Evolutionary conservation across 2,329 filamentous ascomycete species (phyloP), one percentile per base, ranked within the genome.

Genomic region (Fusarium tupiense): DNA sequence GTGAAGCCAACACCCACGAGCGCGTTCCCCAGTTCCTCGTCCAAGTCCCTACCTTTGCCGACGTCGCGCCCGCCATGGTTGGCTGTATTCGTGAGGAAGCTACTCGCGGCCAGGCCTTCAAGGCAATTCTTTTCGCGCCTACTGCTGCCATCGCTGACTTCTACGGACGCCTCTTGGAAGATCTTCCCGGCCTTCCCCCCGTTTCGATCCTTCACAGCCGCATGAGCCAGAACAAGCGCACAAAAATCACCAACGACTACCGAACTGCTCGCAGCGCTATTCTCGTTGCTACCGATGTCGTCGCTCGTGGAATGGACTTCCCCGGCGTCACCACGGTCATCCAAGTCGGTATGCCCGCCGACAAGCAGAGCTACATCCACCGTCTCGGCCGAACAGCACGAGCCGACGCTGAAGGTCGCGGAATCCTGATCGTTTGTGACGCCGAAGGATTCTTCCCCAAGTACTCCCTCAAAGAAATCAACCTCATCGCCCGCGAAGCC

Each of bases 71-170:
- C 76, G 89, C 81, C 58, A 86, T 92, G 75, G 86, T 91, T 62
- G 88, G 89, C 41, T 87, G 90, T 67, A 84, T 92, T 24, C 82
- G 84, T 6, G 80, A 85, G 64, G 87, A 89, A 72, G 79, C 81
- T 16, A 77, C 80, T 8, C 79, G 80, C 56, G 76, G 80, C 17
- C 82, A 84, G 11, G 86, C 88, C 3, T 95, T 97, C 89, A 97
- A 97, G 84, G 93, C 93, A 37, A 95, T 97, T 75, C 84, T 96
- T 41, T 97, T 96, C 83, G 92, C 92, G 73, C 92, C 92, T 61
- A 90, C 89, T 0, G 88, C 88, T 7, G 85, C 84, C 6, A 83
- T 86, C 4, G 87, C 87, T 9, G 86, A 86, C 46, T 85, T 89
- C 54, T 88, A 89, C 77, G 83, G 85, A 29, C 78, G 85, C 20